These are phyloP conservation scores for Claviceps sorghi DNA, from an alignment of 2,329 filamentous ascomycete genomes.

Conservation along the genomic window DNA sequence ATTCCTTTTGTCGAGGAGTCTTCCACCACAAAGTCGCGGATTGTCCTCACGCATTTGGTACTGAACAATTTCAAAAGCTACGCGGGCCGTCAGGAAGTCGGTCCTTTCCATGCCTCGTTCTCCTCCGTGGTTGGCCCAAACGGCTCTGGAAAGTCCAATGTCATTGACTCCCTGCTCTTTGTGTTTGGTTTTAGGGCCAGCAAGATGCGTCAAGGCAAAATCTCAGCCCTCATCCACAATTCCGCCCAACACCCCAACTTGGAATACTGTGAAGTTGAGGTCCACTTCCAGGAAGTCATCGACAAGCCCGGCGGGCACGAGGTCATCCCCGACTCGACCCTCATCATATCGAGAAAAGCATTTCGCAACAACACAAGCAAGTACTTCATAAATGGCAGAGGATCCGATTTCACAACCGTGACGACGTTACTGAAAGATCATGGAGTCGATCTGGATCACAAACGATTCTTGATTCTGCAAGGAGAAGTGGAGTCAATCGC, in stretches of 20 bases:
- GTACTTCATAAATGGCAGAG: conserved; percentile 87
- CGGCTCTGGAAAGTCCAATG: conserved; percentile 95
- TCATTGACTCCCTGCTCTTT: conserved; percentile 93
- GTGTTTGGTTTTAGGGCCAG: conserved; percentile 98
- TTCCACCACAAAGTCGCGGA: conserved; percentile 67
- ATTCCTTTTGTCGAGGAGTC: conserved; percentile 57
- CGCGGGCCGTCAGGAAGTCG: conserved; percentile 85
- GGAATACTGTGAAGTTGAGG: conserved; percentile 86
- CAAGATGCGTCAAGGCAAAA: conserved; percentile 98
- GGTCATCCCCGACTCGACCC: conserved; percentile 66
- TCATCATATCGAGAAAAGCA: conserved; percentile 79
- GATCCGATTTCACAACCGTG: conserved; percentile 84
- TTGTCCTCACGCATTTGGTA: conserved; percentile 83
- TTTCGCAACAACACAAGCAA: conserved; percentile 98
- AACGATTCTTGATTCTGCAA: conserved; percentile 92
- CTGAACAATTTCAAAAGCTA: conserved; percentile 99
- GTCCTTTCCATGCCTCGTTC: conserved; percentile 92
- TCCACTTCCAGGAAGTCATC: conserved; percentile 91
- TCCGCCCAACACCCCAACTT: conserved; percentile 76
- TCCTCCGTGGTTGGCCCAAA: conserved; percentile 97
- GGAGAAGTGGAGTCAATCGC: conserved; percentile 97
- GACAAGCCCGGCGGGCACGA: conserved; percentile 65
- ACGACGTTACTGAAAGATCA: conserved; percentile 74
- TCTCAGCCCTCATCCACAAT: conserved; percentile 95
- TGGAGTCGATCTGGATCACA: conserved; percentile 92